These are phyloP conservation scores for Beauveria sp. DNA, from an alignment of 2,329 filamentous ascomycete species.

Conservation along the genomic window DNA sequence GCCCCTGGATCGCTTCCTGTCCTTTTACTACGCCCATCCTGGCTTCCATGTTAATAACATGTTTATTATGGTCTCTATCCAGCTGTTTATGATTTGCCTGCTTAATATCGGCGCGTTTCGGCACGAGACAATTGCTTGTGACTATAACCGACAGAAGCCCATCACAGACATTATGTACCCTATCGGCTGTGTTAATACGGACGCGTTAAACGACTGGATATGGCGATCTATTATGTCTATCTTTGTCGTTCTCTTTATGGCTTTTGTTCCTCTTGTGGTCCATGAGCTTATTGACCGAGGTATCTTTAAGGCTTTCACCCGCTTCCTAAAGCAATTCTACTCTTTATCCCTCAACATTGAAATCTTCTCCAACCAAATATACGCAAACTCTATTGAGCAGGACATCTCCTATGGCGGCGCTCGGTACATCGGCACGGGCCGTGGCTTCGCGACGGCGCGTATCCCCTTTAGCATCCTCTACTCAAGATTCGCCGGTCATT, in stretches of 20 bases:
- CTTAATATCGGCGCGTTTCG: conserved; percentile 82
- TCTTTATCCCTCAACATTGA: conserved; percentile 95
- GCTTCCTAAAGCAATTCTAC: conserved; percentile 89
- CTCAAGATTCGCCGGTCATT: conserved; percentile 91
- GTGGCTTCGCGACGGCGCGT: conserved; percentile 96
- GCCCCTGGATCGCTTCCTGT: conserved; percentile 92
- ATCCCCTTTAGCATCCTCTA: conserved; percentile 97
- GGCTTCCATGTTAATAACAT: conserved; percentile 99
- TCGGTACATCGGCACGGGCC: conserved; percentile 95
- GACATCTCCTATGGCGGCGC: conserved; percentile 95
- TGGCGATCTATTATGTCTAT: conserved; percentile 91
- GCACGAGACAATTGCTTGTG: conserved; percentile 80
- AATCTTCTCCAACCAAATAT: conserved; percentile 98
- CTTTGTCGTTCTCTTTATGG: conserved; percentile 98
- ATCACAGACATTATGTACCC: conserved; percentile 82
- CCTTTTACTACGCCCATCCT: conserved; percentile 98
- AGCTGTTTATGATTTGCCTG: conserved; percentile 93
- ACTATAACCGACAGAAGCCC: conserved; percentile 77
- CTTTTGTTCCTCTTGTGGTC: conserved; percentile 85
- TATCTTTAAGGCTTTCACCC: conserved; percentile 83
- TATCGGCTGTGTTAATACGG: conserved; percentile 82
- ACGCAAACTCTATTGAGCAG: conserved; percentile 90
- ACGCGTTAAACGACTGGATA: conserved; percentile 88
- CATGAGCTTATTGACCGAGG: conserved; percentile 95
- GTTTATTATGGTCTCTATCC: conserved; percentile 98